Evolutionary conservation across 345 rosid species (phyloP).

Genomic region (Gossypium thurberi): DNA sequence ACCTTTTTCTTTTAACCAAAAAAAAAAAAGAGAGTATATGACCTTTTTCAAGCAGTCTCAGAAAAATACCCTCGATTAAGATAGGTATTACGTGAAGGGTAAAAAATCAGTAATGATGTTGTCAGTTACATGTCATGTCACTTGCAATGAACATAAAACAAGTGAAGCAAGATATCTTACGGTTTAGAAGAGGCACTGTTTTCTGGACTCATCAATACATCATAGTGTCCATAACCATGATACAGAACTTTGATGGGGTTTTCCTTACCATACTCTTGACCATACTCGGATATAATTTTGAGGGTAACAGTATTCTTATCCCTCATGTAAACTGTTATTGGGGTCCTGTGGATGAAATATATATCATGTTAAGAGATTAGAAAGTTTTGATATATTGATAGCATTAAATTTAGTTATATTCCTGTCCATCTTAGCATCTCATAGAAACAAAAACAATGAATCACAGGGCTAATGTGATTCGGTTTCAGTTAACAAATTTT

Average conservation of each 20-base stretch:
- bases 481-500: neutral
- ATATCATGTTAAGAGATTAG: neutral
- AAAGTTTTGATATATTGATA: neutral
- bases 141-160: neutral
- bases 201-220: slow-evolving; percentile 31
- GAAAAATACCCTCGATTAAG: neutral
- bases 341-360: slow-evolving; percentile 27
- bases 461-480: neutral
- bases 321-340: slow-evolving; percentile 53
- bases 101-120: neutral
- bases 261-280: slow-evolving; percentile 50
- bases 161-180: slow-evolving; percentile 29
- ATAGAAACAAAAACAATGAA: neutral
- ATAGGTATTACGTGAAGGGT: neutral
- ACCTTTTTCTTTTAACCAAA: too few species aligned
- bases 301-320: slow-evolving; percentile 31
- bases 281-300: slow-evolving; percentile 55
- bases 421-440: neutral
- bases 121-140: neutral
- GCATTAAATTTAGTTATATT: neutral
- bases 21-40: too few species aligned
- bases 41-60: too few species aligned
- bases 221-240: slow-evolving; percentile 59
- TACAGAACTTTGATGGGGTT: slow-evolving; percentile 53
- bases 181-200: slow-evolving; percentile 21